Evolutionary conservation across 768 basidiomycete species (phyloP), one percentile per base, ranked within the genome.

Genomic region (Leccinum olivaceopallidum): DNA sequence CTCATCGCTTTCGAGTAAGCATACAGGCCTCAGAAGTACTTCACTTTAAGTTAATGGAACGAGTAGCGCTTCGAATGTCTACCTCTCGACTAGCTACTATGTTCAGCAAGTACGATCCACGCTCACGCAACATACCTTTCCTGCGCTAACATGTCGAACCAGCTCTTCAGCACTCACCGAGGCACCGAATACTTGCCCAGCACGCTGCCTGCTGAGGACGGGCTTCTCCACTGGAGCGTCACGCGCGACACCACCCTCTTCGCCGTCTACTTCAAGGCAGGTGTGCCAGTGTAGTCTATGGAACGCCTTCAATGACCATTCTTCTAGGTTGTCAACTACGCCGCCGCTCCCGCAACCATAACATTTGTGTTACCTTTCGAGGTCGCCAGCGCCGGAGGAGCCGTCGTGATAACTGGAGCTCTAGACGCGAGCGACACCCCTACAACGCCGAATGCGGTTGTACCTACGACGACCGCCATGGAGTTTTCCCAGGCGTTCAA

Each of bases 121-220:
- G 7, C 13, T 24, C 12, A 18, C 10, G 10, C 14, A 16, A 18
- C 1, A n/a, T 6, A 28, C 49, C 2, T 22, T 42, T 13, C 13
- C 13, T 14, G 24, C 16, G 24, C 37, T 66, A 14, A 70, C 37
- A 0, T 13, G 26, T 16, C 2, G 22, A 30, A 2, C 12, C 62
- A 89, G 87, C 77, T 89, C 37, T 89, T 89, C 76, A 83, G 85
- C 57, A 62, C 79, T 18, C 85, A 88, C 68, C 74, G 81, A 44
- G 88, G 88, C 6, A 83, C 86, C 47, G 79, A 81, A 64, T 88
- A 86, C 65, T 68, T 89, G 1, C 84, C 87, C 3, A 87, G 83
- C 67, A 88, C 85, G 0, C 76, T 86, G 0, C 86, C 87, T 0
- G 71, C 59, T 36, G 55, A 63, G 1, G 67, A 62, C 4, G 85